Evolutionary conservation across 1,284 basidiomycete genomes (phyloP), one percentile per base, ranked within the genome.

Genomic region (Apiotrichum siamense): DNA sequence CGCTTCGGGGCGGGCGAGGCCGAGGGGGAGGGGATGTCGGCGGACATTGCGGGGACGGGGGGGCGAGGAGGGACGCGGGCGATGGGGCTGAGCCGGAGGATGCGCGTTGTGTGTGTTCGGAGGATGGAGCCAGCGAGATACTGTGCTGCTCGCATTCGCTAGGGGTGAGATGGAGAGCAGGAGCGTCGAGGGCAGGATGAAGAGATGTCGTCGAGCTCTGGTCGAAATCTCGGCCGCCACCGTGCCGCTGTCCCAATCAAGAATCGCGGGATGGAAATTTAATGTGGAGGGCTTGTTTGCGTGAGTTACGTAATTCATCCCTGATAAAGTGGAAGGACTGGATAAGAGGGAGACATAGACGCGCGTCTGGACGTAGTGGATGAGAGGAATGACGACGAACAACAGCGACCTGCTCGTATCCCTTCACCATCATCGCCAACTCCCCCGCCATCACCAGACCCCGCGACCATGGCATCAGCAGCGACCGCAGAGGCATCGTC

Each of bases 401-500:
- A 36, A 26, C 50, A 44, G 37, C 47, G 7, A 32, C 43, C 12
- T 50, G 35, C 31, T 41, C 54, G 29, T 26, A 41, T 24, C 32
- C 24, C n/a, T 36, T 33, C 36, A 9, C 21, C 31, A 9, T 25
- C 26, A 12, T 13, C 29, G 20, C 23, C 29, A 35, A 5, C 38
- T 25, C 7, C 38, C 9, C 4, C 48, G 44, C 21, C 35, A 54
- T 44, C n/a, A n/a, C n/a, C n/a, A n/a, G n/a, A n/a, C n/a, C n/a
- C n/a, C n/a, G n/a, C n/a, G n/a, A n/a, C n/a, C n/a, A n/a, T n/a
- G n/a, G n/a, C n/a, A n/a, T n/a, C n/a, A n/a, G n/a, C n/a, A n/a
- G 57, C 38, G 25, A 59, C 52, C 37, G 57, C 58, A 36, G 58
- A 62, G 37, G 57, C 63, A 33, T 54, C 57, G 13, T 66, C 67